Evolutionary conservation across 2,329 filamentous ascomycete species (phyloP), one percentile per base, ranked within the genome.

Genomic region (Arthrobotrys conoides): DNA sequence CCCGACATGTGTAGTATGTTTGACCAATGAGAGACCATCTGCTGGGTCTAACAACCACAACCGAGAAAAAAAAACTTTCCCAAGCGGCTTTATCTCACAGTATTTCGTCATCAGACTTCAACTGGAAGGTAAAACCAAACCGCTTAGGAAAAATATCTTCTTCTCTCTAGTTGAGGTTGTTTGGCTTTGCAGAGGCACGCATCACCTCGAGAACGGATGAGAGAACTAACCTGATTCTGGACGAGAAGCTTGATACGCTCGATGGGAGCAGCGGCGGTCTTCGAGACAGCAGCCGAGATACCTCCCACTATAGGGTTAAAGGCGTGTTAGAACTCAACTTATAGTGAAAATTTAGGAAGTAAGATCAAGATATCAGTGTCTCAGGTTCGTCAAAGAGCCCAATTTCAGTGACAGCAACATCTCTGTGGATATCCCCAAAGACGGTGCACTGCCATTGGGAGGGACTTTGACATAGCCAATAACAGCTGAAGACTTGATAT

Each of bases 191-290:
- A 53, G 33, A 27, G n/a, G 44, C n/a, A 30, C 30, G 38, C 5
- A 14, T n/a, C 18, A 59, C 14, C 24, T 33, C n/a, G 18, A 48
- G 57, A 51, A 57, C 48, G 16, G 33, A 61, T 9, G 27, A 78
- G 48, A 71, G 36, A 70, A 89, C 93, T 83, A 91, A 97, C 94
- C 92, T 99, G 96, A 90, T 99, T 99, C 91, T 99, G 96, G 89
- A 99, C 96, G 86, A 99, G 93, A 86, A 99, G 96, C 94, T 99
- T 99, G 89, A 99, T 92, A 94, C 96, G 96, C 94, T 99, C 96
- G 85, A 99, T 99, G 88, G 96, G 96, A 88, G 96, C 96, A 86
- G 96, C 96, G 86, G 96, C 96, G 84, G 96, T 99, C 94, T 99
- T 99, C 87, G 96, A 99, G 92, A 99, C 94, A 88, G 96, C 96